Conservation (phyloP, 148 eudicot species). For the Arbutus unedo region DNA sequence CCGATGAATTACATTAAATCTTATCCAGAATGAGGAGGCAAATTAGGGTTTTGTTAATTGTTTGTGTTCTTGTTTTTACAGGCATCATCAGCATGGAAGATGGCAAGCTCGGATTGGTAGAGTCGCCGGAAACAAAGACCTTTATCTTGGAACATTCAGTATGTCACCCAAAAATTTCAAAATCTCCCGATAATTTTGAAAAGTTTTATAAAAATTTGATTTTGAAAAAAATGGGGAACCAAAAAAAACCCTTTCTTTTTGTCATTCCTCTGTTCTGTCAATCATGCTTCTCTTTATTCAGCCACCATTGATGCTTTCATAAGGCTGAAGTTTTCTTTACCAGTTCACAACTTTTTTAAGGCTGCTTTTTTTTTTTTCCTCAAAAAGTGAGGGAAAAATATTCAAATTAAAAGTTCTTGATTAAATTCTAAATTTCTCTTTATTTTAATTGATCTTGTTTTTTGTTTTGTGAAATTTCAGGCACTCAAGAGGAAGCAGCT, state of each 20-base stretch:
- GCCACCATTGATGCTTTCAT: conserved; percentile 35
- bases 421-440: neutral
- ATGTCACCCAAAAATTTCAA: conserved; percentile 17
- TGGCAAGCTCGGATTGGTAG: conserved; percentile 98
- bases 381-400: conserved; percentile 8
- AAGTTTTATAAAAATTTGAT: too few relatives aligned
- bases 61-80: conserved; percentile 15
- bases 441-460: neutral
- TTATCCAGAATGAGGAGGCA: too few relatives aligned
- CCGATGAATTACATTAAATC: too few relatives aligned
- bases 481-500: conserved; percentile 95
- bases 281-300: conserved; percentile 25
- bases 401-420: neutral
- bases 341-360: conserved; percentile 1
- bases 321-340: conserved; percentile 32
- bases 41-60: too few relatives aligned
- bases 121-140: conserved; percentile 94
- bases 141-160: conserved; percentile 94
- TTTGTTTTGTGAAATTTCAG: conserved; percentile 24
- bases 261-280: conserved; percentile 19
- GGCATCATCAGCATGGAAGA: conserved; percentile 98
- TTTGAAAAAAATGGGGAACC: too few relatives aligned
- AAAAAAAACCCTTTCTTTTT: conserved; percentile 11
- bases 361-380: conserved; percentile 3
- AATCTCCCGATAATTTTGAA: neutral